These are phyloP conservation scores for Cystofilobasidium macerans DNA, from an alignment of 768 basidiomycete species.

Conservation along the genomic window DNA sequence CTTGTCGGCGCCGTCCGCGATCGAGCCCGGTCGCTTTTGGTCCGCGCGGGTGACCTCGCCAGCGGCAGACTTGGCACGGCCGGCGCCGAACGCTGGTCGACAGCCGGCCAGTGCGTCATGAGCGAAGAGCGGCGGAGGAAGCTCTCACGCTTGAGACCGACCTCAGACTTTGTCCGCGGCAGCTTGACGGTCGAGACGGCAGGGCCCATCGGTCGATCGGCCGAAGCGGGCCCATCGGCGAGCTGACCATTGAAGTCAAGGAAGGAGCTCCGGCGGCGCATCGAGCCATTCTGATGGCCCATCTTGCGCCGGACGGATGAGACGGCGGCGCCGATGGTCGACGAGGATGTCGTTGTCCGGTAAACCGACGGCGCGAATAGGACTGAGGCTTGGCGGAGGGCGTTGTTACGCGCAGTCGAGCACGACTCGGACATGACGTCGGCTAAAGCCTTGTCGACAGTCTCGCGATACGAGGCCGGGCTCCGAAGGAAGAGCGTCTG, in stretches of 20 bases:
- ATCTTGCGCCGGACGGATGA: constrained; percentile 22
- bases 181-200: neutral
- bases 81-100: neutral
- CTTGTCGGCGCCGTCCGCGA: neutral
- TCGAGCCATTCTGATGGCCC: neutral
- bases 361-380: neutral
- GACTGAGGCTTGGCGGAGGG: neutral
- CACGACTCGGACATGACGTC: constrained; percentile 23
- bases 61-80: neutral
- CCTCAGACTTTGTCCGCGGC: constrained; percentile 15
- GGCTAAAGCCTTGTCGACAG: constrained; percentile 18
- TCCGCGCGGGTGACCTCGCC: neutral
- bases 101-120: constrained; percentile 4
- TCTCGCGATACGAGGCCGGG: constrained; percentile 10
- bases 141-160: constrained; percentile 11
- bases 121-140: constrained; percentile 22
- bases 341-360: neutral
- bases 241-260: constrained; percentile 3
- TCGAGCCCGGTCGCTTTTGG: neutral
- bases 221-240: neutral
- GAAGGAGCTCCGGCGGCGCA: constrained; percentile 18
- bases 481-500: constrained; percentile 21
- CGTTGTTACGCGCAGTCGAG: constrained; percentile 22
- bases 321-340: constrained; percentile 13
- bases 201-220: neutral